These are phyloP conservation scores for Carnegiea gigantea DNA, from an alignment of 179 eudicot species.

Conservation along the genomic window DNA sequence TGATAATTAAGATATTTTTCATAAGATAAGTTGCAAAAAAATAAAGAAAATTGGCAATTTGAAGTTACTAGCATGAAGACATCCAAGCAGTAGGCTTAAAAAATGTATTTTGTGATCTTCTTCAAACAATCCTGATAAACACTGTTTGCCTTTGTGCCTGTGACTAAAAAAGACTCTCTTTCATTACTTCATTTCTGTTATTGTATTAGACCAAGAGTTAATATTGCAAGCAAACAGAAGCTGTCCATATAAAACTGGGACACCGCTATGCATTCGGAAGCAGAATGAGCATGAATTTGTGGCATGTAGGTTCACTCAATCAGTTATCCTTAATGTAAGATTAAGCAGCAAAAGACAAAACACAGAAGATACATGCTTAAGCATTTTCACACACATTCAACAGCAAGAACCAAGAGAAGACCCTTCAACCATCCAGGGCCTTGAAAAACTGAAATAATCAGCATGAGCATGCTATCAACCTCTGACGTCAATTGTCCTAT, in stretches of 20 bases:
- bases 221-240: background rate
- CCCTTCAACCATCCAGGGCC: background rate
- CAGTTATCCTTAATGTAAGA: background rate
- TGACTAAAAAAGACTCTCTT: background rate
- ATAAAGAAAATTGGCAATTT: no score
- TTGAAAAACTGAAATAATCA: background rate
- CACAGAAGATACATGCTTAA: background rate
- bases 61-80: background rate
- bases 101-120: background rate
- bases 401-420: background rate
- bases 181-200: no score
- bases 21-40: background rate
- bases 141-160: background rate
- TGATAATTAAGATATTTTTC: background rate
- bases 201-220: no score
- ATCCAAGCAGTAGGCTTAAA: background rate
- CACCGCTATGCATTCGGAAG: background rate
- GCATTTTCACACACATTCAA: background rate
- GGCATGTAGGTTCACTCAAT: background rate
- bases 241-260: background rate
- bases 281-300: background rate
- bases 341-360: background rate
- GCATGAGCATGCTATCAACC: no score
- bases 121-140: background rate
- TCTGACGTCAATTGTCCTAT: background rate